phyloP scores from a whole-genome alignment of 129 eudicot genomes.

The Rutidosis leptorrhynchoides region DNA sequence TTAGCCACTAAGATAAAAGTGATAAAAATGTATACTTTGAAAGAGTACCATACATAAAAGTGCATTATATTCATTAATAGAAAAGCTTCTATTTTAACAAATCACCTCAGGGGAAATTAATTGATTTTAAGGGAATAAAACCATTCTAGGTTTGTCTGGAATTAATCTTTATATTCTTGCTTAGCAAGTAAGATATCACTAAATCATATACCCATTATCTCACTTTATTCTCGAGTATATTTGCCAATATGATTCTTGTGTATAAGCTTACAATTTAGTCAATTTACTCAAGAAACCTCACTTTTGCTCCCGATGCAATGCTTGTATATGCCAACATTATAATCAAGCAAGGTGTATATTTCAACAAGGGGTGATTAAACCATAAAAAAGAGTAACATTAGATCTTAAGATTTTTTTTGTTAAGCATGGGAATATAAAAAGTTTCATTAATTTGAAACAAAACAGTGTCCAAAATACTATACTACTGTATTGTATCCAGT shows the following conservation, averaged over 20 bases:
- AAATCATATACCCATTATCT: background rate
- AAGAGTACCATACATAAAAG: background rate
- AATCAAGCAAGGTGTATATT: background rate
- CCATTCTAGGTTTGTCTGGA: background rate
- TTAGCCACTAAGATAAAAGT: background rate
- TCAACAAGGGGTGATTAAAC: too few relatives aligned
- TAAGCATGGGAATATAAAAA: too few relatives aligned
- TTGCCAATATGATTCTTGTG: background rate
- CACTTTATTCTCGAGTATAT: background rate
- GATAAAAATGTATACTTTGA: background rate
- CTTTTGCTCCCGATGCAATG: too few relatives aligned
- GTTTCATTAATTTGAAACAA: background rate
- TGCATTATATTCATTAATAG: background rate
- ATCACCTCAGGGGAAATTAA: background rate
- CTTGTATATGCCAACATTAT: background rate
- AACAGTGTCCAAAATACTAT: too few relatives aligned
- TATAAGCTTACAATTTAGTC: too few relatives aligned
- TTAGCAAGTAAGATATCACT: background rate
- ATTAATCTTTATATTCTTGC: background rate
- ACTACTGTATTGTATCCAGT: too few relatives aligned
- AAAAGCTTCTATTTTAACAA: background rate
- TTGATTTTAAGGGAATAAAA: background rate
- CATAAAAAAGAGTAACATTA: background rate
- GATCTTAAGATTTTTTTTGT: background rate
- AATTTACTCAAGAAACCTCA: too few relatives aligned